Evolutionary conservation across 208 protist genomes (phyloP), one percentile per base, ranked within the genome.

Genomic region (Trypanosoma platydactyli): DNA sequence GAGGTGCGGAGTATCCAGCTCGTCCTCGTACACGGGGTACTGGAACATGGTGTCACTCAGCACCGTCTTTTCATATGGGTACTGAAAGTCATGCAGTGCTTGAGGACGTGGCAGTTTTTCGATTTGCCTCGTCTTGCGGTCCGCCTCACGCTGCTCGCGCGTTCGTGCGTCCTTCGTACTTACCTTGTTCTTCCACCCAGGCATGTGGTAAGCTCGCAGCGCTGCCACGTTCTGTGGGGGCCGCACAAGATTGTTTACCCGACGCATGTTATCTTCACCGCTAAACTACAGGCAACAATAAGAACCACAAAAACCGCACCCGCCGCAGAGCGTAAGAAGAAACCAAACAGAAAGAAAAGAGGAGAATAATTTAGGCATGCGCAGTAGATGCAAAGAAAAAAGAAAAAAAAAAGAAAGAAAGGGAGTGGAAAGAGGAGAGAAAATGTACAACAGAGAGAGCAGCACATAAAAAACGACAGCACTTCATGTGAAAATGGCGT

Each of bases 1-100:
- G 42, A 95, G 81, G 44, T 87, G 71, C 42, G 88, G 91, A 12
- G 88, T 94, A 68, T 97, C 91, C 12, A 97, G 77, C 69, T 93
- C 87, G 40, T 89, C 89, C 64, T 90, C 91, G 73, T 91, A 97
- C 27, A 94, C 82, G 1, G 91, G 91, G 68, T 89, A 92, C 74
- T 94, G 80, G 59, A 94, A 97, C 91, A 94, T 95, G 70, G 81
- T 79, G 64, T 97, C 91, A 49, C 80, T 92, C 20, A 97, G 67
- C 27, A 94, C 77, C 3, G 89, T 95, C 64, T 94, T 97, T 55
- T 97, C 89, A 61, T 92, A 91, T 6, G 87, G 88, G 67, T 94
- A 94, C 72, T 97, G 88, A 64, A 93, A 94, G 64, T 94, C 88
- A 73, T 92, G 89, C 27, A 94, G 79, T 12, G 89, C 87, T 68